Percentiles rank a stretch among this genome's conserved stretches.
Evolutionary conservation across 441 rosid genomes (phyloP).

Genomic region (Gossypium gossypioides): DNA sequence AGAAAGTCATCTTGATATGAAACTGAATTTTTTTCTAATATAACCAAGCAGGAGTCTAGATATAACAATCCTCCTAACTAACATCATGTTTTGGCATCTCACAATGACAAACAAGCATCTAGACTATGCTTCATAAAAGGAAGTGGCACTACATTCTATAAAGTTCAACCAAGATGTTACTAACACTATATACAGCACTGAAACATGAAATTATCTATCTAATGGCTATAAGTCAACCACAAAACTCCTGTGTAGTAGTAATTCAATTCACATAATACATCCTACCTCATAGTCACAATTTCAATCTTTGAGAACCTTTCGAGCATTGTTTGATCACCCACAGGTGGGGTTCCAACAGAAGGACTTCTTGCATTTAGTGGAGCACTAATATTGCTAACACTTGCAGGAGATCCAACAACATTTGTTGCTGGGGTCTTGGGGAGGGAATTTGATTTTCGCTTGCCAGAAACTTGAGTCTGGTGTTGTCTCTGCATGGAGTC

Average conservation of each 20-base stretch:
- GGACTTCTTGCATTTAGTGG: slow-evolving; percentile 73
- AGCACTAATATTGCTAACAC: slow-evolving; percentile 62
- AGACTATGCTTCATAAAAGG: not conserved
- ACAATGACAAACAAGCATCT: not conserved
- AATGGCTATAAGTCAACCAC: not conserved
- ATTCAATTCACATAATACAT: slow-evolving; percentile 30
- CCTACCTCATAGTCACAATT: slow-evolving; percentile 58
- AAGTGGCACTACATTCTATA: not conserved
- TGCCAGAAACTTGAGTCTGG: slow-evolving; percentile 54
- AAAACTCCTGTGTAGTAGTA: not conserved
- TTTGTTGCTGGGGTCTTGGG: slow-evolving; percentile 60
- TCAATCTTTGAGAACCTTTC: slow-evolving; percentile 84
- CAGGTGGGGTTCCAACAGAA: slow-evolving; percentile 61
- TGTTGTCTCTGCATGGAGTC: slow-evolving; percentile 69
- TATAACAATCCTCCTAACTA: not conserved
- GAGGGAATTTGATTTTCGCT: slow-evolving; percentile 69
- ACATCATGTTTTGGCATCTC: not conserved
- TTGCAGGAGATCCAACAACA: slow-evolving; percentile 87
- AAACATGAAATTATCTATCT: not conserved
- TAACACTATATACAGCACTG: slow-evolving; percentile 3
- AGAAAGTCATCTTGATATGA: too few relatives aligned
- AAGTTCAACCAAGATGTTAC: not conserved
- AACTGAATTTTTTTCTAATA: not conserved
- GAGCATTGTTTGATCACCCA: slow-evolving; percentile 57
- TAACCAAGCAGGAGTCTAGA: not conserved